These are phyloP conservation scores for Royoungia palumana DNA, from an alignment of 768 basidiomycete genomes.

Conservation along the genomic window DNA sequence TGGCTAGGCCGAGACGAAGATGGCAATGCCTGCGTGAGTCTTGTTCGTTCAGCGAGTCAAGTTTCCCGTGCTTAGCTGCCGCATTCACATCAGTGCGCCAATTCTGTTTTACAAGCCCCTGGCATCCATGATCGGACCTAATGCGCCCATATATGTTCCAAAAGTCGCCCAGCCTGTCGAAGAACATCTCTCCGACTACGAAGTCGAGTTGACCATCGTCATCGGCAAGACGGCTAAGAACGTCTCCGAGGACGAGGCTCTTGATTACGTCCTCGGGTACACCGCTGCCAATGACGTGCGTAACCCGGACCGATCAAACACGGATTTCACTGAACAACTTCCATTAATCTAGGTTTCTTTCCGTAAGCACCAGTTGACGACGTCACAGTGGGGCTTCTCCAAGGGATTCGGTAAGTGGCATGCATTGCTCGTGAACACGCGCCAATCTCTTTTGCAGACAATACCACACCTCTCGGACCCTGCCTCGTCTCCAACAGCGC, in stretches of 20 bases:
- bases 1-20: constrained; percentile 60
- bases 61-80: background rate
- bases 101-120: constrained; percentile 79
- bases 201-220: constrained; percentile 77
- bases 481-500: constrained; percentile 65
- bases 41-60: background rate
- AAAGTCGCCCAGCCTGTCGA: constrained; percentile 64
- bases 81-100: constrained; percentile 46
- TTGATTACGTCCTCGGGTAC: constrained; percentile 85
- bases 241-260: constrained; percentile 74
- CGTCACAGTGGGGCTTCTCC: constrained; percentile 85
- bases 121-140: constrained; percentile 66
- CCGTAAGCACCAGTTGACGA: constrained; percentile 75
- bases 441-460: constrained; percentile 15
- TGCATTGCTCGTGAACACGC: background rate
- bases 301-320: background rate
- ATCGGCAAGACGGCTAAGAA: constrained; percentile 80
- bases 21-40: constrained; percentile 60
- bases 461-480: constrained; percentile 69
- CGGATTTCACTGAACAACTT: background rate
- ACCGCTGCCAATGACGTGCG: constrained; percentile 75
- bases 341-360: constrained; percentile 54
- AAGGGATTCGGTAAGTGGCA: constrained; percentile 70
- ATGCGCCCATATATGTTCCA: constrained; percentile 63
- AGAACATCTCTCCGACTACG: constrained; percentile 76